Evolutionary conservation across 2,329 filamentous ascomycete species (phyloP), one percentile per base, ranked within the genome.

Genomic region (Basipetospora sp.): DNA sequence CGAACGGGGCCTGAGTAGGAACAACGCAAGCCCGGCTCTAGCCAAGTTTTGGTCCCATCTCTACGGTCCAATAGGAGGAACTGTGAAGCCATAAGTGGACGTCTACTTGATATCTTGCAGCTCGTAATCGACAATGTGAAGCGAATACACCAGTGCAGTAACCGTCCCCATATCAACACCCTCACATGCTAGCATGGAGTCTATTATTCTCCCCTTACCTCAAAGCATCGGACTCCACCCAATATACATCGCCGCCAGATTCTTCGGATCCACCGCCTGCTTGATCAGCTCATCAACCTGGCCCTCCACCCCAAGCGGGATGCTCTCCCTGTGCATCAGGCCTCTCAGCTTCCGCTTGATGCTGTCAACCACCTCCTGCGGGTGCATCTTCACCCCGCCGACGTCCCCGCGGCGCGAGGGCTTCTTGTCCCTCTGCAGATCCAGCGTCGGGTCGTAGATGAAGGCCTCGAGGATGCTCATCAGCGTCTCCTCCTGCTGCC

Each of bases 401-500:
- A 69, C 57, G 27, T 50, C 49, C 34, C 50, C 49, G 34, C 49
- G 53, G 30, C 53, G 50, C 25, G 48, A 41, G 6, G 22, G 6
- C 14, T 55, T 58, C 54, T 80, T 85, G 37, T 80, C 80, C 44
- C 63, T 63, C 49, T 94, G 74, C 44, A 96, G 76, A 52, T 99
- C 92, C 10, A 94, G 77, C 11, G 92, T 96, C 0, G 90, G 90
- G 54, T 99, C 90, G 53, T 98, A 87, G 45, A 98, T 73, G 53
- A 98, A 99, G 0, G 90, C 87, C 61, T 98, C 92, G 1, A 99
- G 67, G 35, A 98, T 88, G 0, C 88, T 94, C 78, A 98, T 94
- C 41, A 98, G 65, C 28, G 88, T 94, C 58, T 98, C 92, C 56
- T 94, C 82, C 51, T 94, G 86, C 54, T 92, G 82, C 2, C 90